Percentiles rank a stretch among this genome's conserved stretches.
These are phyloP conservation scores for Anisodus tanguticus DNA, from an alignment of 257 asterid genomes.

Conservation along the genomic window DNA sequence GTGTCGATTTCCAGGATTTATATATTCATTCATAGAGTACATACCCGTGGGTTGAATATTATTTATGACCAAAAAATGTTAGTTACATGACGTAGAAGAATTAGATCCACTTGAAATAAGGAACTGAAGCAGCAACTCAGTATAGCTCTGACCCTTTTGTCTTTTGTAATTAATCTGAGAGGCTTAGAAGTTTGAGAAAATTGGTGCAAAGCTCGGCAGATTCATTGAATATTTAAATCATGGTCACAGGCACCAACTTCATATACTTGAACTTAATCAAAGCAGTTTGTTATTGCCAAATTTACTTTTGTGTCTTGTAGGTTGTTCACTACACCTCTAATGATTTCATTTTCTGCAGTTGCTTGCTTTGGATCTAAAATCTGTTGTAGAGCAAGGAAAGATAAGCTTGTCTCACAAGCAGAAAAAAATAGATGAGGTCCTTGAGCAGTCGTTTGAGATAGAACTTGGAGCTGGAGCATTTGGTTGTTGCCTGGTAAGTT, in stretches of 20 bases:
- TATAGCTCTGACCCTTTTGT: background rate
- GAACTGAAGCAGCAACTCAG: background rate
- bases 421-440: slow-evolving; percentile 60
- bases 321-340: background rate
- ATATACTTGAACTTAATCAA: background rate
- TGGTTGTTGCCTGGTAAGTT: slow-evolving; percentile 79
- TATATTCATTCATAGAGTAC: background rate
- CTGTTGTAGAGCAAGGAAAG: slow-evolving; percentile 67
- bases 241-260: background rate
- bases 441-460: slow-evolving; percentile 70
- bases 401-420: slow-evolving; percentile 67
- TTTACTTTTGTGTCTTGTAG: background rate
- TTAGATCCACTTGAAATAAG: slow-evolving; percentile 21
- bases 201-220: background rate
- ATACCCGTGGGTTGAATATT: background rate
- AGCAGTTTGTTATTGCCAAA: slow-evolving; percentile 1
- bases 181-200: background rate
- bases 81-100: slow-evolving; percentile 1
- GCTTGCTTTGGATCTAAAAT: slow-evolving; percentile 67
- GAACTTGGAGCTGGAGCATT: slow-evolving; percentile 74
- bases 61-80: background rate
- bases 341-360: slow-evolving; percentile 52
- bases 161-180: background rate
- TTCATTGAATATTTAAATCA: background rate
- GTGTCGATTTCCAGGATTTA: background rate